Conservation (phyloP, 768 basidiomycete species). For the Podaxis carcinomalis region DNA sequence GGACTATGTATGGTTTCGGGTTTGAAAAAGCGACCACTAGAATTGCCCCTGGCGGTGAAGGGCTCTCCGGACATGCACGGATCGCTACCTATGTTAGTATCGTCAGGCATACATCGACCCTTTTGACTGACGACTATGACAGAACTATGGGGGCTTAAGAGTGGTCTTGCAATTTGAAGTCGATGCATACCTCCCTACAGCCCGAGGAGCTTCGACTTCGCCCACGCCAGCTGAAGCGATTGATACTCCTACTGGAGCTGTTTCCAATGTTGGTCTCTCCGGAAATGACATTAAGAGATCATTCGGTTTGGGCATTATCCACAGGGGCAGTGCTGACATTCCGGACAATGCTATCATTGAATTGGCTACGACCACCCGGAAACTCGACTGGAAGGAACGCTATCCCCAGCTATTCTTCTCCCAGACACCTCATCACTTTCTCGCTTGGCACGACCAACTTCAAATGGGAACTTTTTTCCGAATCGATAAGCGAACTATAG, state of each 20-base stretch:
- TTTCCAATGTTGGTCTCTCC: constrained; percentile 27
- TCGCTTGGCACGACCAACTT: constrained; percentile 46
- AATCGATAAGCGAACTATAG: constrained; percentile 42
- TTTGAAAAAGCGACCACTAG: constrained; percentile 56
- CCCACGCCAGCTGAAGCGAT: constrained; percentile 22
- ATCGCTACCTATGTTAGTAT: constrained; percentile 56
- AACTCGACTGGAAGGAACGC: constrained; percentile 53
- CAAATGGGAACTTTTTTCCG: constrained; percentile 42
- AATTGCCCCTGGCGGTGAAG: constrained; percentile 41
- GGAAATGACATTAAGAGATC: neutral
- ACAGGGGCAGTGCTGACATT: constrained; percentile 30
- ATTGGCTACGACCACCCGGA: constrained; percentile 38
- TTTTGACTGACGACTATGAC: neutral
- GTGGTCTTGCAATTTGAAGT: constrained; percentile 25
- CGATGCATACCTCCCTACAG: constrained; percentile 21
- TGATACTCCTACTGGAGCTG: constrained; percentile 30
- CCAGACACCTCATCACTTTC: constrained; percentile 56
- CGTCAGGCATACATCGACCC: neutral
- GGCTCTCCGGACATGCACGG: constrained; percentile 53
- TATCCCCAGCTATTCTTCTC: constrained; percentile 71
- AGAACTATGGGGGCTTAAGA: constrained; percentile 49
- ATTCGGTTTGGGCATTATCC: constrained; percentile 20
- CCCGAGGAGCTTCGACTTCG: neutral
- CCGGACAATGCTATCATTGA: constrained; percentile 38
- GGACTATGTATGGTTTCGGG: constrained; percentile 49